Percentiles rank a stretch among this genome's conserved stretches.
Evolutionary conservation across 2,329 filamentous ascomycete genomes (phyloP).

Genomic region (Lachnellula subtilissima): DNA sequence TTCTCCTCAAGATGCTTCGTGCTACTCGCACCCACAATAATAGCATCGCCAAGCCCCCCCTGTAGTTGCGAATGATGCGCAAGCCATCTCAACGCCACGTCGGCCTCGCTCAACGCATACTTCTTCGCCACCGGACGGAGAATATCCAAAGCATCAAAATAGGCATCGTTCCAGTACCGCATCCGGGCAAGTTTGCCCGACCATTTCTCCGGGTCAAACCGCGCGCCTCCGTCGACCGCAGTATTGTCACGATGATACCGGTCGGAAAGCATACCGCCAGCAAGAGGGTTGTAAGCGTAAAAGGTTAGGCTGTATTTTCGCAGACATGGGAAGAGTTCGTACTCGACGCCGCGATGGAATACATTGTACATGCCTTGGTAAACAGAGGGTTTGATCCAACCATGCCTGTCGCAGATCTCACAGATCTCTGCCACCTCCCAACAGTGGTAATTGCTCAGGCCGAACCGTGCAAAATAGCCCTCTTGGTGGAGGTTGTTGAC

Average conservation of each 20-base stretch:
- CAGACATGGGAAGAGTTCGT: slow-evolving; percentile 54
- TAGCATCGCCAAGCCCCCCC: slow-evolving; percentile 49
- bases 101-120: slow-evolving; percentile 63
- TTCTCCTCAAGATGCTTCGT: slow-evolving; percentile 54
- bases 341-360: slow-evolving; percentile 48
- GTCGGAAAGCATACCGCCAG: slow-evolving; percentile 42
- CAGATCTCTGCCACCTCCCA: slow-evolving; percentile 29
- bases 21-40: slow-evolving; percentile 56
- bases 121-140: slow-evolving; percentile 65
- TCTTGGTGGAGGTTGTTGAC: slow-evolving; percentile 33
- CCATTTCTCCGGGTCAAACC: slow-evolving; percentile 40
- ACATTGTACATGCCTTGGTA: slow-evolving; percentile 34
- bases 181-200: slow-evolving; percentile 45
- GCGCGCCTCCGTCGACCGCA: slow-evolving; percentile 9
- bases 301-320: slow-evolving; percentile 57
- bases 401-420: slow-evolving; percentile 31
- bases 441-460: slow-evolving; percentile 53
- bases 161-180: slow-evolving; percentile 58
- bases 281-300: slow-evolving; percentile 57
- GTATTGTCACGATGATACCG: slow-evolving; percentile 46
- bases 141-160: slow-evolving; percentile 60
- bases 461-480: slow-evolving; percentile 41
- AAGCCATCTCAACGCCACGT: slow-evolving; percentile 69
- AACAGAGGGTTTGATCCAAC: slow-evolving; percentile 32
- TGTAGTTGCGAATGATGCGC: slow-evolving; percentile 63